Evolutionary conservation across 805 yeast genomes (phyloP).

Genomic region (Yarrowia bubula): DNA sequence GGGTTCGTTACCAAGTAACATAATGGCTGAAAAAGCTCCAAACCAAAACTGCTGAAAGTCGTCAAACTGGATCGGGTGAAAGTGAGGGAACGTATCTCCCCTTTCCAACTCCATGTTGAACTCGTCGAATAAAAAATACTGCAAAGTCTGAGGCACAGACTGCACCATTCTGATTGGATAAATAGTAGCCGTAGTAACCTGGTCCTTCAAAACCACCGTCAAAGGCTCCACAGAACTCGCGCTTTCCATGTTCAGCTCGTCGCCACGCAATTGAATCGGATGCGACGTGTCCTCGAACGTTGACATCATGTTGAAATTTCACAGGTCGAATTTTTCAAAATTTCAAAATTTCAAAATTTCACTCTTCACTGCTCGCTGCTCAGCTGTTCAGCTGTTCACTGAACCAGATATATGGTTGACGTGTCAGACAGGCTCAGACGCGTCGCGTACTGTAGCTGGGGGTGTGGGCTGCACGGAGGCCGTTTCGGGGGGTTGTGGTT

Average conservation of each 20-base stretch:
- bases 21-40: conserved; percentile 73
- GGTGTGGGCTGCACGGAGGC: conserved; percentile 12
- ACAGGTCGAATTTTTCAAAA: background rate
- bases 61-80: conserved; percentile 72
- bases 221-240: conserved; percentile 51
- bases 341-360: background rate
- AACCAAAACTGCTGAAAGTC: conserved; percentile 88
- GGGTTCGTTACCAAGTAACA: conserved; percentile 74
- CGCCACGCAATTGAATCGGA: conserved; percentile 14
- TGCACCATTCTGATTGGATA: conserved; percentile 72
- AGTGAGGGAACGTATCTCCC: conserved; percentile 85
- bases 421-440: no score
- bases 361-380: no score
- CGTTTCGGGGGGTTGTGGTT: background rate
- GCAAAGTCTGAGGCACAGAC: conserved; percentile 71
- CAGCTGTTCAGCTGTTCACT: no score
- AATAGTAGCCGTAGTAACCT: conserved; percentile 89
- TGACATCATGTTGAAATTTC: background rate
- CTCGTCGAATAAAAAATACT: conserved; percentile 84
- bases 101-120: conserved; percentile 87
- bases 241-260: conserved; percentile 1
- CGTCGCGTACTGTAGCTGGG: conserved; percentile 24
- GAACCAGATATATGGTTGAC: no score
- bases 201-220: conserved; percentile 78
- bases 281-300: conserved; percentile 17